Evolutionary conservation across 257 asterid genomes (phyloP), one percentile per base, ranked within the genome.

Genomic region (Scutellaria barbata): DNA sequence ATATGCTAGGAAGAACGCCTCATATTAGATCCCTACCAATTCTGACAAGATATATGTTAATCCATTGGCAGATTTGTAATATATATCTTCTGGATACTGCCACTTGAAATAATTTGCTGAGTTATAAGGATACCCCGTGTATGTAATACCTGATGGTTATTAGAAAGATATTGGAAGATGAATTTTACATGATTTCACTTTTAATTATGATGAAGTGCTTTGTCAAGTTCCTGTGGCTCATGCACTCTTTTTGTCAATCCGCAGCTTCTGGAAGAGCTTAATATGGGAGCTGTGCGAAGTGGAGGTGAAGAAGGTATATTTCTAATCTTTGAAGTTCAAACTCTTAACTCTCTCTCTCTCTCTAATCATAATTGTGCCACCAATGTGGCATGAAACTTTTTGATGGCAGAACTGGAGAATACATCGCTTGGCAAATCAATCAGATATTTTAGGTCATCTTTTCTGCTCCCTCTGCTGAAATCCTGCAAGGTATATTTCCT

Each of bases 241-340:
- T 56, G 13, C 16, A 35, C 65, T 47, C 69, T 57, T 50, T n/a
- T 22, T 45, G 52, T 61, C 54, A 30, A 56, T 63, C 47, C 79
- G 89, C 90, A 93, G 98, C 95, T 90, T 69, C 77, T 90, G 57
- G 86, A 89, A 69, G 99, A 94, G 77, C 91, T 94, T 13, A 91
- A 91, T 79, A 74, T 51, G 63, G 89, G 94, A 83, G 84, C 87
- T 63, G 14, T 83, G 65, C 74, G 83, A 80, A 72, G 76, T 57
- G 89, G 80, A 54, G 74, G 78, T 54, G 86, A 82, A 42, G 79
- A 80, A 63, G 93, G 97, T 88, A 85, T 67, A 81, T 30, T 25
- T 8, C 37, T 79, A 37, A 35, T 58, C 64, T 77, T 33, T 70
- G 48, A 11, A 47, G 30, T 69, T 22, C 17, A 62, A 59, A 25